These are phyloP conservation scores for Porogramme epimiltina DNA, from an alignment of 1,284 basidiomycete genomes.

Conservation along the genomic window DNA sequence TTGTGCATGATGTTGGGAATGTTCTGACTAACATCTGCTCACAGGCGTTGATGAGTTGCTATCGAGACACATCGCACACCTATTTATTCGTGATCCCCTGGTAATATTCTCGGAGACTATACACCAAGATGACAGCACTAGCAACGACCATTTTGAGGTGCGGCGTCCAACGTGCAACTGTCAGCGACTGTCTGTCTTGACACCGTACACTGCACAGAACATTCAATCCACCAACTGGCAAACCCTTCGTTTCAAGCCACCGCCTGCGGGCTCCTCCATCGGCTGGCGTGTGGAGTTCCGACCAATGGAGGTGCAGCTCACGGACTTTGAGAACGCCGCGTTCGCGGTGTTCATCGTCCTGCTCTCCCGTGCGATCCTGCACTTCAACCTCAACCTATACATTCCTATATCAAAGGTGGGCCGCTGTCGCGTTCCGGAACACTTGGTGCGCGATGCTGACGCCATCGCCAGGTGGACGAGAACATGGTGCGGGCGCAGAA, in stretches of 20 bases:
- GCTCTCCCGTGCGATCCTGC: slow-evolving; percentile 90
- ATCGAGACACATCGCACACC: slow-evolving; percentile 90
- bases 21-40: background rate
- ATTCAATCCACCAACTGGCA: slow-evolving; percentile 99
- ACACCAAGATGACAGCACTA: slow-evolving; percentile 85
- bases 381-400: slow-evolving; percentile 93
- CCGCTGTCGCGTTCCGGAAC: background rate
- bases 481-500: slow-evolving; percentile 94
- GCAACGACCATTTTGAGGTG: slow-evolving; percentile 97
- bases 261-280: slow-evolving; percentile 87
- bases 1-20: slow-evolving; percentile 1
- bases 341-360: slow-evolving; percentile 95
- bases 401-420: slow-evolving; percentile 92
- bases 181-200: background rate
- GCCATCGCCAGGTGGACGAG: slow-evolving; percentile 83
- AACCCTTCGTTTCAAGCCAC: slow-evolving; percentile 98
- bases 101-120: slow-evolving; percentile 96
- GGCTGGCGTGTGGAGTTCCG: slow-evolving; percentile 99
- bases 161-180: background rate
- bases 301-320: slow-evolving; percentile 98
- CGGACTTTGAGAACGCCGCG: slow-evolving; percentile 99
- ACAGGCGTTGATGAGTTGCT: slow-evolving; percentile 87
- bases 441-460: too few species aligned
- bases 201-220: slow-evolving; percentile 54
- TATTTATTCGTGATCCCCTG: slow-evolving; percentile 97